phyloP scores from a whole-genome alignment of 1,284 basidiomycete species.

The Malassezia pachydermatis region DNA sequence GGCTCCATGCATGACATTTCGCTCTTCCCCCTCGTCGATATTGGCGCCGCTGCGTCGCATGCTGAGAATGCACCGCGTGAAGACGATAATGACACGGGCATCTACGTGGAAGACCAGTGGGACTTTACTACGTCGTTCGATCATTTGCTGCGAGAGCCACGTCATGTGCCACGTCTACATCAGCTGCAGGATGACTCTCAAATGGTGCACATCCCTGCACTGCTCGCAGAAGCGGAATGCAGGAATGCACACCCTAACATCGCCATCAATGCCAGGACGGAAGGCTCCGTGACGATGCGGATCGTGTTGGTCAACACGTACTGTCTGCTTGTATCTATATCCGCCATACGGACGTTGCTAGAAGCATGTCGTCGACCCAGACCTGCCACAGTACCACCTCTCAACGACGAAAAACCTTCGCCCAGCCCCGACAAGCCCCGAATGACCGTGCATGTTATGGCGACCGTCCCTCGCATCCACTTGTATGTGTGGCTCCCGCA shows the following conservation, averaged over 20 bases:
- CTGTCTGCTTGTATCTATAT: slow-evolving; percentile 59
- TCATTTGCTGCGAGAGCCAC: background rate
- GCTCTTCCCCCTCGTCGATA: slow-evolving; percentile 12
- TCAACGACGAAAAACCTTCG: background rate
- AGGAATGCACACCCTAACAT: slow-evolving; percentile 34
- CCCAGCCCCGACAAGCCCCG: background rate
- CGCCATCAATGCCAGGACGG: slow-evolving; percentile 37
- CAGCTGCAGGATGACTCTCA: slow-evolving; percentile 28
- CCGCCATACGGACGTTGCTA: slow-evolving; percentile 52
- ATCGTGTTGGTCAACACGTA: slow-evolving; percentile 66
- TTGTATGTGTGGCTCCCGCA: slow-evolving; percentile 19
- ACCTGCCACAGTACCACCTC: background rate
- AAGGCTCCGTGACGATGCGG: slow-evolving; percentile 52
- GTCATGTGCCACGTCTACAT: slow-evolving; percentile 31
- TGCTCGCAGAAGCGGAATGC: slow-evolving; percentile 28
- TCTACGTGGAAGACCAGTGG: slow-evolving; percentile 10
- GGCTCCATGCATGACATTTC: background rate
- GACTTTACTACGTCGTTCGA: slow-evolving; percentile 8
- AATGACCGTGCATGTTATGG: background rate
- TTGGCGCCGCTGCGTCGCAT: background rate
- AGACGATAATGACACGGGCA: background rate
- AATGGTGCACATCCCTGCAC: slow-evolving; percentile 29
- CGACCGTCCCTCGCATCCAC: slow-evolving; percentile 16
- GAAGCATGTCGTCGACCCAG: slow-evolving; percentile 35
- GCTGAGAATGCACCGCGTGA: background rate